Conservation (phyloP, 345 rosid species). For the Orychophragmus violaceus region DNA sequence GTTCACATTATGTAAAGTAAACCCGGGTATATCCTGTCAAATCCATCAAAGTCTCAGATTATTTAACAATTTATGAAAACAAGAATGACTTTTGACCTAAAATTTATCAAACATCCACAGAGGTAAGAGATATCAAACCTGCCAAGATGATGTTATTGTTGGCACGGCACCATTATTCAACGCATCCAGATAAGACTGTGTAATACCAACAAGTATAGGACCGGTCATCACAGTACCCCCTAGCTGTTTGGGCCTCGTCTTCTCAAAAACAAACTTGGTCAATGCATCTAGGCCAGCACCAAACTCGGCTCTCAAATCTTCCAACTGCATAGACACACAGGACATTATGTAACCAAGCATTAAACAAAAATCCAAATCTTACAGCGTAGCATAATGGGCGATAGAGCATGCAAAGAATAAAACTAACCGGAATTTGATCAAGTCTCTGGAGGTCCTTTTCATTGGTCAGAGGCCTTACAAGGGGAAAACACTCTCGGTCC, state of each 20-base stretch:
- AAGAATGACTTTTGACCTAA: not conserved
- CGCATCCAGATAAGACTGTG: conserved; percentile 86
- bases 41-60: not conserved
- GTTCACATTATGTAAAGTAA: not conserved
- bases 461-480: conserved; percentile 83
- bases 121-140: conserved; percentile 47
- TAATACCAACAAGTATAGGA: conserved; percentile 85
- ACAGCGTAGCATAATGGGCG: not conserved
- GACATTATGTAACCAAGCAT: not conserved
- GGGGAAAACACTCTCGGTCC: conserved; percentile 89
- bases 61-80: not conserved
- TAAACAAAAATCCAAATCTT: not conserved
- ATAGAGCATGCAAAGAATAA: not conserved
- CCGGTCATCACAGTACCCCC: conserved; percentile 92
- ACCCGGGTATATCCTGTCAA: not conserved
- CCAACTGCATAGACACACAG: conserved; percentile 45
- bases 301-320: conserved; percentile 75
- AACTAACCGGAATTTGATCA: conserved; percentile 81
- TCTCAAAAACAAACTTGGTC: conserved; percentile 94
- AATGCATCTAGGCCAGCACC: conserved; percentile 85
- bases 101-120: not conserved
- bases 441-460: conserved; percentile 86
- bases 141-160: conserved; percentile 96
- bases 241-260: conserved; percentile 92
- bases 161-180: conserved; percentile 98